Base-by-base conservation (phyloP, 345 rosid species). In the Pelargonium nanum region DNA sequence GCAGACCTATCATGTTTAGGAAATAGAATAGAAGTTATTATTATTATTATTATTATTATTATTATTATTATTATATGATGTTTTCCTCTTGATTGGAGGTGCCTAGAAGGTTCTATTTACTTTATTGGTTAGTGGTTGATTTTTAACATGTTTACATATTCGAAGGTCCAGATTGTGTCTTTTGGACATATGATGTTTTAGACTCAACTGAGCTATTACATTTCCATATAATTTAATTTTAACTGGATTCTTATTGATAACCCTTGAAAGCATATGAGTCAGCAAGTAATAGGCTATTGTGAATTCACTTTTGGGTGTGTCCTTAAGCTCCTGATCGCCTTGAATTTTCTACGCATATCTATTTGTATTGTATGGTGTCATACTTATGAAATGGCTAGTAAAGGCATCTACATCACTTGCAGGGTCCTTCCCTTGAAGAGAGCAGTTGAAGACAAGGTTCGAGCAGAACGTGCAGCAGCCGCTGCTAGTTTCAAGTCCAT, bases 341-440 rank as follows among this genome's bases (percentile, higher is more conserved):
- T 67, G 20, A 48, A 48, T 71, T 63, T 63, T 65, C 60, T 2
- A 40, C n/a, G n/a, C n/a, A n/a, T n/a, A n/a, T n/a, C n/a, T n/a
- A n/a, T n/a, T 40, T 40, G 9, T 40, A 40, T 15, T 40, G 10
- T 40, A 53, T 65, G 67, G 56, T 59, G 50, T n/a, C n/a, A n/a
- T n/a, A 7, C 17, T 58, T 17, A 40, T 12, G 48, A 9, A 40
- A 40, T 57, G 21, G 26, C 56, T 22, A 17, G 25, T 16, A 44
- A 58, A 48, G 5, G 5, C 20, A 51, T 62, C 32, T 71, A 57
- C 32, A 71, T 72, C 51, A 53, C 26, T 67, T 75, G 58, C 72
- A 93, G 99, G 81, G 81, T 93, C 61, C 73, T 81, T 63, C 78
- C 83, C 64, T 72, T 93, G 68, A 93, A 80, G 77, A 87, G 68